phyloP scores from a whole-genome alignment of 306 rosid species.

The Carpinus fangiana region DNA sequence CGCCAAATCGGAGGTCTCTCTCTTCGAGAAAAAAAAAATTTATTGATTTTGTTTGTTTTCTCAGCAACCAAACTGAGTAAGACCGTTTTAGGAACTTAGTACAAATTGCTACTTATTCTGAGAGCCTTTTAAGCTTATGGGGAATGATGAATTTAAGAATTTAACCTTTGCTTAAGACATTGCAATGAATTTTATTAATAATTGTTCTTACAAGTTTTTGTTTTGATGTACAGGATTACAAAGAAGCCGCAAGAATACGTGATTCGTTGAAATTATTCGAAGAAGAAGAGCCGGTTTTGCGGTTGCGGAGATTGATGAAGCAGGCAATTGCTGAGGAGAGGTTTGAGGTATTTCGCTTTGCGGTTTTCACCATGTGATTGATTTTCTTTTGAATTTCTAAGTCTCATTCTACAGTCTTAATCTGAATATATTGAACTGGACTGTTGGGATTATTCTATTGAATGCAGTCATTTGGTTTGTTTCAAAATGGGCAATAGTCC shows the following conservation, averaged over 20 bases:
- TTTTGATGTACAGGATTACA: constrained; percentile 62
- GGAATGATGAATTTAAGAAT: too few species aligned
- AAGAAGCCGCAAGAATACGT: constrained; percentile 93
- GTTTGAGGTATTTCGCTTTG: constrained; percentile 53
- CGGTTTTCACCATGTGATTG: not conserved
- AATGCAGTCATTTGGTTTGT: not conserved
- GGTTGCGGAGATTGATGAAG: constrained; percentile 60
- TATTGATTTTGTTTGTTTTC: not conserved
- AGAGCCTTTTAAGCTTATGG: too few species aligned
- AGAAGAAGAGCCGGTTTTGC: constrained; percentile 83
- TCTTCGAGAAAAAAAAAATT: not conserved
- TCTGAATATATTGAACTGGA: not conserved
- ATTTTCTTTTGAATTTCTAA: not conserved
- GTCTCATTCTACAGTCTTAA: not conserved
- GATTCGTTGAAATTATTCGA: constrained; percentile 78
- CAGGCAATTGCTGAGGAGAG: constrained; percentile 79
- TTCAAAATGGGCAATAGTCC: not conserved
- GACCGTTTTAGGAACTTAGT: not conserved
- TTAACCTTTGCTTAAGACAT: too few species aligned
- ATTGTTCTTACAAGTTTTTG: not conserved
- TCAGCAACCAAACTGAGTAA: not conserved
- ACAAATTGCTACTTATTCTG: too few species aligned
- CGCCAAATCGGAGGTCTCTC: constrained; percentile 77
- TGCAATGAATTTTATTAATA: not conserved
- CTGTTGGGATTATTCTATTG: not conserved